Percentiles rank a stretch among this genome's conserved stretches.
These are phyloP conservation scores for Purpureocillium lavendulum DNA, from an alignment of 2,329 filamentous ascomycete species.

Conservation along the genomic window DNA sequence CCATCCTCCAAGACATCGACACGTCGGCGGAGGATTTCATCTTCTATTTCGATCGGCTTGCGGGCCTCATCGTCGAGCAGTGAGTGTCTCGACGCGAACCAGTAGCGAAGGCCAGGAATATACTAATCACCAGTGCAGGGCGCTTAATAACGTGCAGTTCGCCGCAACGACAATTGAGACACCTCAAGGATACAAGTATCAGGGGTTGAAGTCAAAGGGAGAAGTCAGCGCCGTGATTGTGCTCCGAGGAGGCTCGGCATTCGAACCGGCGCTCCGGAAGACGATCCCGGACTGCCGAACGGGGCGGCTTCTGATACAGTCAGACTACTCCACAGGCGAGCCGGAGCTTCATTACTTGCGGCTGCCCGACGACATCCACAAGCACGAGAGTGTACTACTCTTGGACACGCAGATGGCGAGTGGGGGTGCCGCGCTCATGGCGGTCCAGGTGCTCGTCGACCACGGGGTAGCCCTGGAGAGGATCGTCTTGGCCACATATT, in stretches of 20 bases:
- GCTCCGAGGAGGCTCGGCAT: slow-evolving; percentile 77
- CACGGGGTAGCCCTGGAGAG: slow-evolving; percentile 78
- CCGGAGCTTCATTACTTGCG: slow-evolving; percentile 88
- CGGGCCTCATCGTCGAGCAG: slow-evolving; percentile 76
- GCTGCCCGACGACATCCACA: slow-evolving; percentile 62
- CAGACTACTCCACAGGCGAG: slow-evolving; percentile 74
- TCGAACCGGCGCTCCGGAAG: slow-evolving; percentile 80
- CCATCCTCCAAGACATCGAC: slow-evolving; percentile 73
- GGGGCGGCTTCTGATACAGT: slow-evolving; percentile 85
- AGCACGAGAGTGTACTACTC: slow-evolving; percentile 74
- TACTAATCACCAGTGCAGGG: slow-evolving; percentile 35
- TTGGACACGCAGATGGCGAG: slow-evolving; percentile 93
- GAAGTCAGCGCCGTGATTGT: slow-evolving; percentile 81
- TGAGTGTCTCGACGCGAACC: slow-evolving; percentile 26
- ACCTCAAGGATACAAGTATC: slow-evolving; percentile 60
- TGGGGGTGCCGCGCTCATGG: slow-evolving; percentile 82
- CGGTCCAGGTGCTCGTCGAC: slow-evolving; percentile 89
- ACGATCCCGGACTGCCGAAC: slow-evolving; percentile 90
- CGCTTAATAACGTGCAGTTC: slow-evolving; percentile 71
- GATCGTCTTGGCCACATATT: slow-evolving; percentile 90
- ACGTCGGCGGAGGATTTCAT: slow-evolving; percentile 85
- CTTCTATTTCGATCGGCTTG: slow-evolving; percentile 91
- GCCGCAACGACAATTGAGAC: slow-evolving; percentile 57
- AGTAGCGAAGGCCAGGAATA: not conserved
- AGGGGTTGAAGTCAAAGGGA: slow-evolving; percentile 62